Evolutionary conservation across 1,284 basidiomycete genomes (phyloP).

Genomic region (Cutaneotrichosporon mucoides): DNA sequence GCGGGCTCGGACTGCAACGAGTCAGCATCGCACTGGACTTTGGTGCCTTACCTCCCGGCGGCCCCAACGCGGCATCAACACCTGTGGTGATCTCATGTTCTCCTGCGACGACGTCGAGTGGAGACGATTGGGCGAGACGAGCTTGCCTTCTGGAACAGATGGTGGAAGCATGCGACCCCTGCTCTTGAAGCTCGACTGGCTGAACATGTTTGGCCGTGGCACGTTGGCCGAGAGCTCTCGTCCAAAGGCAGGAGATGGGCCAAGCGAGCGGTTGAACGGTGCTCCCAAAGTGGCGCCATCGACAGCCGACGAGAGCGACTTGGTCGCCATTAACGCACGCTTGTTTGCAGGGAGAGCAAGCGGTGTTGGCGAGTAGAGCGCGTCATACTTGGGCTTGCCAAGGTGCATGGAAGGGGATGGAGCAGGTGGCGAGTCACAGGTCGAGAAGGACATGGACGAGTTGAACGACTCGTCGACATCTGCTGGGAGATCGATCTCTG

Average conservation of each 20-base stretch:
- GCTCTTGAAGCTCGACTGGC: slow-evolving; percentile 9
- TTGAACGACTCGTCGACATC: slow-evolving; percentile 50
- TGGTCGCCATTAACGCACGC: not conserved
- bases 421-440: slow-evolving; percentile 25
- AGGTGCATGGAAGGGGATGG: slow-evolving; percentile 13
- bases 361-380: slow-evolving; percentile 1
- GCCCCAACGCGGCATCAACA: slow-evolving; percentile 27
- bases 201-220: not conserved
- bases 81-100: slow-evolving; percentile 26
- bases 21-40: not conserved
- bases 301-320: not conserved
- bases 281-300: not conserved
- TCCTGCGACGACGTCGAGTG: slow-evolving; percentile 40
- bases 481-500: slow-evolving; percentile 42
- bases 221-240: slow-evolving; percentile 34
- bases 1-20: slow-evolving; percentile 18
- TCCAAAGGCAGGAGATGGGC: slow-evolving; percentile 31
- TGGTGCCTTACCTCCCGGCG: slow-evolving; percentile 29
- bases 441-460: slow-evolving; percentile 44
- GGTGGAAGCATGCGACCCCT: slow-evolving; percentile 43
- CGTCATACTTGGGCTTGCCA: slow-evolving; percentile 1
- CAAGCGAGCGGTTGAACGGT: not conserved
- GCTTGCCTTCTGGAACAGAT: slow-evolving; percentile 27
- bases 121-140: slow-evolving; percentile 27
- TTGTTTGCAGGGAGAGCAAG: not conserved